Evolutionary conservation across 305 asterid genomes (phyloP).

Genomic region (Solanum hybrid): DNA sequence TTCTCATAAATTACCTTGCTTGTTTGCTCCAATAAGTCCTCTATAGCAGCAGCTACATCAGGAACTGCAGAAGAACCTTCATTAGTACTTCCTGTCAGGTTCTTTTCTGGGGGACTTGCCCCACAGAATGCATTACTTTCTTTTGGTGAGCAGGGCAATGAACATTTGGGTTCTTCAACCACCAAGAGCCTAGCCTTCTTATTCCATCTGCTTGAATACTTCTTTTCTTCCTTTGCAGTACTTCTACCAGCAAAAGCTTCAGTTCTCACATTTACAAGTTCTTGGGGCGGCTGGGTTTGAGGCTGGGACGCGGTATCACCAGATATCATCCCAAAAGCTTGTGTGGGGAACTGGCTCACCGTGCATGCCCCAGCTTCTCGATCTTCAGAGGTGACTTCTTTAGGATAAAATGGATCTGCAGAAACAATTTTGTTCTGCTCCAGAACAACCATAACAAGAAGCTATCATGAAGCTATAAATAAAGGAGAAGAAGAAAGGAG

Average conservation of each 20-base stretch:
- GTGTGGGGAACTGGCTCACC: slow-evolving; percentile 68
- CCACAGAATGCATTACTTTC: slow-evolving; percentile 12
- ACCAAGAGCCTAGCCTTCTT: slow-evolving; percentile 48
- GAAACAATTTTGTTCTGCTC: slow-evolving; percentile 72
- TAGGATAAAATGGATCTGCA: slow-evolving; percentile 54
- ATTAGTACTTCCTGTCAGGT: slow-evolving; percentile 24
- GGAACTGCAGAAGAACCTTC: slow-evolving; percentile 46
- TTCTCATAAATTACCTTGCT: slow-evolving; percentile 49
- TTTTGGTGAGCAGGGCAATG: slow-evolving; percentile 16
- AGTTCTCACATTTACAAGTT: slow-evolving; percentile 24
- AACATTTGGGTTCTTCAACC: slow-evolving; percentile 22
- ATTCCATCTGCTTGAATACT: slow-evolving; percentile 21
- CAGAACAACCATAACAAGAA: slow-evolving; percentile 16
- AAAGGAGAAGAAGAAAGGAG: slow-evolving; percentile 6
- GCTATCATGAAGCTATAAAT: slow-evolving; percentile 14
- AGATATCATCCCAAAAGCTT: slow-evolving; percentile 38
- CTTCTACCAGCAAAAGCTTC: slow-evolving; percentile 19
- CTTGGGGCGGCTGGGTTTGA: slow-evolving; percentile 40
- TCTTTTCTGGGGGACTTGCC: slow-evolving; percentile 24
- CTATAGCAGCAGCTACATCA: slow-evolving; percentile 89
- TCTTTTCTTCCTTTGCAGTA: slow-evolving; percentile 22
- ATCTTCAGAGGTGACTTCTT: slow-evolving; percentile 59
- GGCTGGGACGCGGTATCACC: slow-evolving; percentile 40
- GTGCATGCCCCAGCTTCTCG: slow-evolving; percentile 50
- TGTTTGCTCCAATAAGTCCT: slow-evolving; percentile 85